Conservation (phyloP, 2,329 filamentous ascomycete species). For the Microthyrium microscopicum region DNA sequence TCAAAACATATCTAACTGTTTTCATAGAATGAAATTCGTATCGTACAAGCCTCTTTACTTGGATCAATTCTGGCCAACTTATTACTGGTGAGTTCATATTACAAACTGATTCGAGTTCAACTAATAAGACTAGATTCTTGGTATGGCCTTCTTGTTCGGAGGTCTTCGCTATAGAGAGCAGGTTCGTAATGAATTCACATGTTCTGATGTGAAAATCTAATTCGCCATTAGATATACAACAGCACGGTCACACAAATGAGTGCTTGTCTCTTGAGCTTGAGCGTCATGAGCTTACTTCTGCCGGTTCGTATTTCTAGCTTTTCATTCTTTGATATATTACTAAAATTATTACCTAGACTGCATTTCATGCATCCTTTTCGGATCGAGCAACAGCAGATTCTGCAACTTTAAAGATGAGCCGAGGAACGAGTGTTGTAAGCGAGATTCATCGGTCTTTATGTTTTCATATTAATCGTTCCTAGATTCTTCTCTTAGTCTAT, state of each 20-base stretch:
- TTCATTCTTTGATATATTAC: not conserved
- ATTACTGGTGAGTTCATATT: too few relatives aligned
- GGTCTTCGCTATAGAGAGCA: slow-evolving; percentile 79
- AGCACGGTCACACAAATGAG: slow-evolving; percentile 94
- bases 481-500: slow-evolving; percentile 69
- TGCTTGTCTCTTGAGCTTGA: slow-evolving; percentile 76
- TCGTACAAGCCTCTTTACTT: slow-evolving; percentile 78
- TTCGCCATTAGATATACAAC: slow-evolving; percentile 55
- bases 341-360: slow-evolving; percentile 39
- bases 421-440: slow-evolving; percentile 70
- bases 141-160: slow-evolving; percentile 80
- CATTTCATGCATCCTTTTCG: slow-evolving; percentile 77
- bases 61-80: slow-evolving; percentile 83
- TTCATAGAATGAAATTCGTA: slow-evolving; percentile 57
- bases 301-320: slow-evolving; percentile 36
- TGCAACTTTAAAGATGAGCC: slow-evolving; percentile 67
- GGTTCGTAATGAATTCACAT: slow-evolving; percentile 23
- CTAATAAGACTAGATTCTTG: too few relatives aligned
- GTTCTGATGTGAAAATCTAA: slow-evolving; percentile 10
- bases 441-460: not conserved
- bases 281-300: slow-evolving; percentile 73
- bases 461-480: slow-evolving; percentile 11
- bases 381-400: slow-evolving; percentile 44
- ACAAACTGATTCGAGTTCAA: too few relatives aligned
- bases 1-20: not conserved